Base-by-base conservation (phyloP, 176 grass and related monocot species). In the Zoysia pacifica region DNA sequence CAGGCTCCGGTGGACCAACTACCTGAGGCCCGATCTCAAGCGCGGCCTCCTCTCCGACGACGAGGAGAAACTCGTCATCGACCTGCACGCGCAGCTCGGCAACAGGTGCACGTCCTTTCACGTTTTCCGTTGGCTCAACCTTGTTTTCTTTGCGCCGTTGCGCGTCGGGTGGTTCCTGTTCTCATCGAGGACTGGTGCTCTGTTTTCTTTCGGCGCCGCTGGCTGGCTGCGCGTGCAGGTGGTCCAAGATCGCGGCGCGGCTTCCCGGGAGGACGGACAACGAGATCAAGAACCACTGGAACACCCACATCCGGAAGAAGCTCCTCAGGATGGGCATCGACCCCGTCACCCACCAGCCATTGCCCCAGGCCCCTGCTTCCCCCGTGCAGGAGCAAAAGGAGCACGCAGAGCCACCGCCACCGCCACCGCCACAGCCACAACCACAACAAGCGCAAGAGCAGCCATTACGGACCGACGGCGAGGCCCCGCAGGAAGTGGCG, bases 271-370 rank as follows among this genome's bases (percentile, higher is more conserved):
- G 95, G 78, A 98, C 95, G 5, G 95, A 99, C 81, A 99, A 99
- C 67, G 96, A 99, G 81, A 95, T 99, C 67, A 99, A 99, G 90
- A 99, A 99, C 79, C 88, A 91, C 58, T 99, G 96, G 96, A 94
- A 99, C 86, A 99, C 96, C 0, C 92, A 99, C 81, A 95, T 99
- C 86, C 90, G 90, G 68, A 98, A 97, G 82, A 97, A 97, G 79
- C 90, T 98, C 38, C 78, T 83, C 62, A 89, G 78, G 85, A 90
- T 91, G 92, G 96, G 96, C 58, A 73, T 99, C 69, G 84, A 99
- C 63, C 92, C 92, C 49, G 68, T 82, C 82, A 95, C 90, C 54
- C 96, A 99, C 84, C 79, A 70, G 5, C 84, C 86, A 0, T 1
- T 85, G 65, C 70, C 46, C 41, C 2, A 41, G n/a, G 2, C 18